A percentile compares a stretch with the other conserved stretches of the same genome.
phyloP scores from a whole-genome alignment of 768 basidiomycete genomes.

The Rhodotorula toruloides region DNA sequence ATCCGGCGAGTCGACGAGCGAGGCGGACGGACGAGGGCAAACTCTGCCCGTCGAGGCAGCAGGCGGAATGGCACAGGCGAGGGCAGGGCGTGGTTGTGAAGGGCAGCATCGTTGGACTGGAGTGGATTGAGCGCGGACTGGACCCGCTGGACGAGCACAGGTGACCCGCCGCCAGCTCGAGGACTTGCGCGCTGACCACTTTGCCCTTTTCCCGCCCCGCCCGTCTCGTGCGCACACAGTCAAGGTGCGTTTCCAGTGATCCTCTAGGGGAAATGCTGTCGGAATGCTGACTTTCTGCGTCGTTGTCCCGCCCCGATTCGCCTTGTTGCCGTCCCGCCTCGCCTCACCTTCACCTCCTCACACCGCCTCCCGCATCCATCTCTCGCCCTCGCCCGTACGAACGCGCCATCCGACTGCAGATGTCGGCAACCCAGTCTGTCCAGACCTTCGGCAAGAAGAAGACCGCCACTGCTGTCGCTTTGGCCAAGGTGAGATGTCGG shows the following conservation, averaged over 20 bases:
- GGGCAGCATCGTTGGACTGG: too few species aligned
- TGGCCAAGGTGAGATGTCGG: constrained; percentile 66
- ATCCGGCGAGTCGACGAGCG: too few species aligned
- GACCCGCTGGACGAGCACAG: too few species aligned
- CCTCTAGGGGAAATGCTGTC: background rate
- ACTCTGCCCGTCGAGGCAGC: too few species aligned
- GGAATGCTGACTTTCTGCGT: background rate
- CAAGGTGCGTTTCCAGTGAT: constrained; percentile 7
- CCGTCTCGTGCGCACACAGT: background rate
- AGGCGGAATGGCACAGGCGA: too few species aligned
- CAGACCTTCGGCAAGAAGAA: constrained; percentile 99
- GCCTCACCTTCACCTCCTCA: background rate
- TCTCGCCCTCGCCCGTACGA: too few species aligned
- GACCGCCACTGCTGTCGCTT: constrained; percentile 97
- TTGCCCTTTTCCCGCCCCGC: background rate
- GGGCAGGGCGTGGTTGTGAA: too few species aligned
- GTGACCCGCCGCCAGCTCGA: too few species aligned
- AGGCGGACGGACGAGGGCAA: too few species aligned
- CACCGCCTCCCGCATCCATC: too few species aligned
- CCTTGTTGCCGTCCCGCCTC: background rate
- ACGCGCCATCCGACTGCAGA: too few species aligned
- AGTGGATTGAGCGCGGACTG: too few species aligned
- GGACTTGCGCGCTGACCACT: background rate
- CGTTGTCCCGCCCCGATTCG: background rate
- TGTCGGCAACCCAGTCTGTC: constrained; percentile 52